Evolutionary conservation across 2,329 filamentous ascomycete species (phyloP).

Genomic region (Bipolaris victoriae): DNA sequence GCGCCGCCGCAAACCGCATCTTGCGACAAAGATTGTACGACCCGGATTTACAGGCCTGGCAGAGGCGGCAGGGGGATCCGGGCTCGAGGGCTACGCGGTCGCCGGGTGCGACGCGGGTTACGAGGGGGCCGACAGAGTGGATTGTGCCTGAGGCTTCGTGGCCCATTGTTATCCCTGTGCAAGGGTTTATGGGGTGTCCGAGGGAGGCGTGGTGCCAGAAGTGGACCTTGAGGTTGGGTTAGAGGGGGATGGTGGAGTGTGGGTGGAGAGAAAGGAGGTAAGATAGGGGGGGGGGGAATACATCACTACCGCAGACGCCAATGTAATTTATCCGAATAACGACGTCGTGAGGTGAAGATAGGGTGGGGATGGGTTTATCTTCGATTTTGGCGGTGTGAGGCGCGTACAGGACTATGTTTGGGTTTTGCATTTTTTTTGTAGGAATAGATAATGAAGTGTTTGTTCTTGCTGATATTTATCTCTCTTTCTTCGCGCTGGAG

Average conservation of each 20-base stretch:
- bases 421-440: slow-evolving; percentile 43
- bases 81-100: slow-evolving; percentile 93
- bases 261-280: too few relatives aligned
- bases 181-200: slow-evolving; percentile 81
- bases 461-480: too few relatives aligned
- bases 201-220: slow-evolving; percentile 97
- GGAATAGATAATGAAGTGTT: too few relatives aligned
- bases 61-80: slow-evolving; percentile 85
- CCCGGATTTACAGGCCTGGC: slow-evolving; percentile 85
- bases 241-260: not conserved
- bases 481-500: too few relatives aligned
- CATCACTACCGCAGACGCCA: slow-evolving; percentile 53
- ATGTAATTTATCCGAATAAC: slow-evolving; percentile 54
- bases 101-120: slow-evolving; percentile 75
- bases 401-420: slow-evolving; percentile 52
- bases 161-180: slow-evolving; percentile 80
- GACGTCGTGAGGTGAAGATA: slow-evolving; percentile 49
- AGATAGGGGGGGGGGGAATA: slow-evolving; percentile 8
- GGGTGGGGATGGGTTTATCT: slow-evolving; percentile 47
- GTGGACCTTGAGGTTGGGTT: slow-evolving; percentile 64
- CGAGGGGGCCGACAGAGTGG: slow-evolving; percentile 77
- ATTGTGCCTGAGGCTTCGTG: slow-evolving; percentile 88
- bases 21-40: slow-evolving; percentile 90
- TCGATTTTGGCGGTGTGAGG: slow-evolving; percentile 48
- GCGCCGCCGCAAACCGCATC: slow-evolving; percentile 86